phyloP scores from a whole-genome alignment of 371 early-diverging fungal genomes.

The Mycotypha africana region DNA sequence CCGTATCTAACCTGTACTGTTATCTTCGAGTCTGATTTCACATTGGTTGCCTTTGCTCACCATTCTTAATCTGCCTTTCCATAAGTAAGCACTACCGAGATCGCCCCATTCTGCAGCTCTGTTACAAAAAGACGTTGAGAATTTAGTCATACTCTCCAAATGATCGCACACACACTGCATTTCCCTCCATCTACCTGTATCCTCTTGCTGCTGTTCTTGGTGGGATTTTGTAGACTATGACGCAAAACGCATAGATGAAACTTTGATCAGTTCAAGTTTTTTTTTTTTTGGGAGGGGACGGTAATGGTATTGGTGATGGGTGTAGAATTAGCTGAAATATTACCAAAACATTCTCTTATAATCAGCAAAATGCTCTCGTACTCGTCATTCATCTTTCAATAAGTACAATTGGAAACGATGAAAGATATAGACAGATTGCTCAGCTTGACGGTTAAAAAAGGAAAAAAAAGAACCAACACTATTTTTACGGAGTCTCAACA shows the following conservation, averaged over 20 bases:
- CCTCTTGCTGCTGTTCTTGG: constrained; percentile 73
- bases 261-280: neutral
- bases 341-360: constrained; percentile 79
- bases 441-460: no score
- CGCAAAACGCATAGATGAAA: no score
- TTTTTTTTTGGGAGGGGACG: no score
- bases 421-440: no score
- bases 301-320: no score
- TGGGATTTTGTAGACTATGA: constrained; percentile 79
- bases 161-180: neutral
- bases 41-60: constrained; percentile 65
- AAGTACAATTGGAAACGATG: no score
- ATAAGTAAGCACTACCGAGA: constrained; percentile 63
- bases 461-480: no score
- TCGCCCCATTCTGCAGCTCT: constrained; percentile 89
- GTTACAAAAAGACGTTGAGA: neutral
- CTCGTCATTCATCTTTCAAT: constrained; percentile 26
- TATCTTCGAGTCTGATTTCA: constrained; percentile 77
- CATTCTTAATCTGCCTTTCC: constrained; percentile 82
- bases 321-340: no score
- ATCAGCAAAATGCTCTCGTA: constrained; percentile 80
- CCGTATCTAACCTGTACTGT: constrained; percentile 50
- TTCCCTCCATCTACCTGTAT: constrained; percentile 48
- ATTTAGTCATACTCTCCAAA: neutral
- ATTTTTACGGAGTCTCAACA: no score